phyloP scores from a whole-genome alignment of 768 basidiomycete genomes.

The Termitomyces eurrhizus region DNA sequence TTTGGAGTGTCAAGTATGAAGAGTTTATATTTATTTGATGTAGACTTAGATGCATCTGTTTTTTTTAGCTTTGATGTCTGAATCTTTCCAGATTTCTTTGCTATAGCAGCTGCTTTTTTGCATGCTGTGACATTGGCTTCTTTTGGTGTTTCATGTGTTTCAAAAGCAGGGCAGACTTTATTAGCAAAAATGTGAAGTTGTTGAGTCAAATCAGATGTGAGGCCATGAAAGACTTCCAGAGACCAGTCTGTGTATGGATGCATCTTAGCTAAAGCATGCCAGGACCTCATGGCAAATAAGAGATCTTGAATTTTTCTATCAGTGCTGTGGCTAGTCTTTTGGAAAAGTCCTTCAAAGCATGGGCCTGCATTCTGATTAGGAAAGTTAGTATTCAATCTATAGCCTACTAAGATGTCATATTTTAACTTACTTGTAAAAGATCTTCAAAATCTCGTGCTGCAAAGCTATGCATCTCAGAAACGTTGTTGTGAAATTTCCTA shows the following conservation, averaged over 20 bases:
- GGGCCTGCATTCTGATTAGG: neutral
- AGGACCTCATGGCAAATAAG: neutral
- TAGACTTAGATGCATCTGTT: too few relatives aligned
- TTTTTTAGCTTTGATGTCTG: neutral
- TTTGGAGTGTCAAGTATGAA: constrained; percentile 26
- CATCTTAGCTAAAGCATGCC: neutral
- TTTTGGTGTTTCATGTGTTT: neutral
- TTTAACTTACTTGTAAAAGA: neutral
- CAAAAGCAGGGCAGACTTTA: too few relatives aligned
- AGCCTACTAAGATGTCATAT: neutral
- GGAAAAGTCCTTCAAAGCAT: neutral
- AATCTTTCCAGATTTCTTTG: too few relatives aligned
- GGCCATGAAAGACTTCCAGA: too few relatives aligned
- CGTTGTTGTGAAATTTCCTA: neutral
- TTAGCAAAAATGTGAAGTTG: too few relatives aligned
- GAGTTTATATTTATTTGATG: constrained; percentile 8
- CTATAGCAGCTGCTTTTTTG: too few relatives aligned
- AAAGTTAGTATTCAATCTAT: neutral
- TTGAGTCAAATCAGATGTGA: neutral
- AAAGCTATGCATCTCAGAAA: neutral
- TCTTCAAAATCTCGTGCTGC: neutral
- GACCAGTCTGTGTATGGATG: neutral
- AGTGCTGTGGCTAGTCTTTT: neutral
- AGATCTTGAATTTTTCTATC: neutral
- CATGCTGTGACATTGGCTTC: too few relatives aligned